phyloP scores from a whole-genome alignment of 2,329 filamentous ascomycete species.

The Graphilbum sp. region DNA sequence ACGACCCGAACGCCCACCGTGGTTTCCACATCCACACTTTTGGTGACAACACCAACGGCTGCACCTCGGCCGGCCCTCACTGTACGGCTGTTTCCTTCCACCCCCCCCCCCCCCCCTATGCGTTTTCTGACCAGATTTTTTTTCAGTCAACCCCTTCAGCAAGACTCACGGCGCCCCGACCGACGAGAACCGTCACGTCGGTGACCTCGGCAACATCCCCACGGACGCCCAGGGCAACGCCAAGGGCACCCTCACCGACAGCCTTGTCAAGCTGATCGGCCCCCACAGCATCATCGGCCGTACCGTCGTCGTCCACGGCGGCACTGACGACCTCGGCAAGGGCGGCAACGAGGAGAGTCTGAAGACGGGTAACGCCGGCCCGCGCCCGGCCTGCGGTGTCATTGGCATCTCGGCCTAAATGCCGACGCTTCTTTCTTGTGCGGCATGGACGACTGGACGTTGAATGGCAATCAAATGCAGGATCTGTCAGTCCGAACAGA shows the following conservation, averaged over 20 bases:
- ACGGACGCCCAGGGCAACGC: conserved; percentile 87
- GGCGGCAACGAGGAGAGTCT: conserved; percentile 86
- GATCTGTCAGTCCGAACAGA: no score
- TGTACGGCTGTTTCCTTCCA: conserved; percentile 42
- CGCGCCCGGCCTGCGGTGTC: conserved; percentile 89
- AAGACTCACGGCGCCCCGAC: conserved; percentile 82
- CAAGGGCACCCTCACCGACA: conserved; percentile 65
- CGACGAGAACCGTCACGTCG: conserved; percentile 80
- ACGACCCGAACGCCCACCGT: conserved; percentile 90
- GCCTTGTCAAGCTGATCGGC: conserved; percentile 86
- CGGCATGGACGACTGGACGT: no score
- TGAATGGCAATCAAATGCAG: no score
- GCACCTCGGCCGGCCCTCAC: conserved; percentile 94
- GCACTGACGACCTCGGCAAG: conserved; percentile 93
- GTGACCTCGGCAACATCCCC: conserved; percentile 94
- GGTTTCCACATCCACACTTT: conserved; percentile 98
- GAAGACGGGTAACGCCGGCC: conserved; percentile 94
- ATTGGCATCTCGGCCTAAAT: conserved; percentile 70
- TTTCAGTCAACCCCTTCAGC: conserved; percentile 90
- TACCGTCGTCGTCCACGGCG: conserved; percentile 85
- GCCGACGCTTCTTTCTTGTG: no score
- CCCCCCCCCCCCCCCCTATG: no score
- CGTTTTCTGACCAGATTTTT: no score
- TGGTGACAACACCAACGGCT: conserved; percentile 99
- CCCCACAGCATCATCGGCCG: conserved; percentile 90